Evolutionary conservation across 2,329 filamentous ascomycete genomes (phyloP).

Genomic region (Exserohilum turcica): DNA sequence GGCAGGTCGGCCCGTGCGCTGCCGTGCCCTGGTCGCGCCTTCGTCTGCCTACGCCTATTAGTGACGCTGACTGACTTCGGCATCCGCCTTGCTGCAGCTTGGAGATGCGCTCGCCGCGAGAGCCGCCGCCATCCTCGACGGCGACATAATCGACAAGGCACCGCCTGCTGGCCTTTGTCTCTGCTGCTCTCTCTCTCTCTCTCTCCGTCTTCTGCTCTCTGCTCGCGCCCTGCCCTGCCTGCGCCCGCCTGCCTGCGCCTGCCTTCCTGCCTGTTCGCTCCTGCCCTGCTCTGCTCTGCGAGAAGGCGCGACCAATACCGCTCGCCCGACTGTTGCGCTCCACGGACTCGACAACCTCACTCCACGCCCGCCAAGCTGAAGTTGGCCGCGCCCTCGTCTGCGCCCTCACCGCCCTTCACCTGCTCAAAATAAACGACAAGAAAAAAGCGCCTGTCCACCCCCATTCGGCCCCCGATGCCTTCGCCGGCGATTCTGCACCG

Average conservation of each 20-base stretch:
- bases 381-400: constrained; percentile 3
- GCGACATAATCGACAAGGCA: constrained; percentile 10
- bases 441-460: not conserved
- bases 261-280: no score
- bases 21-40: constrained; percentile 23
- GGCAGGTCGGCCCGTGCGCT: constrained; percentile 21
- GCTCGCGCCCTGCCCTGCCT: not conserved
- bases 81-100: constrained; percentile 10
- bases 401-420: constrained; percentile 18
- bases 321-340: constrained; percentile 15
- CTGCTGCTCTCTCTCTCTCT: not conserved
- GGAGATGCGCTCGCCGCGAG: constrained; percentile 29
- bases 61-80: constrained; percentile 40
- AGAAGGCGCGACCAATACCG: constrained; percentile 28
- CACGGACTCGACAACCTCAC: constrained; percentile 10
- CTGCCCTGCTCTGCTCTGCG: constrained; percentile 1
- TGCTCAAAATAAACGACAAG: constrained; percentile 1
- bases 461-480: constrained; percentile 15
- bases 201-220: not conserved
- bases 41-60: constrained; percentile 30
- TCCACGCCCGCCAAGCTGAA: not conserved
- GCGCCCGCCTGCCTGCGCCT: not conserved
- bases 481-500: constrained; percentile 15
- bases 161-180: not conserved
- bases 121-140: constrained; percentile 30